Evolutionary conservation across 805 yeast species (phyloP).

Genomic region (Ogataea siamensis): DNA sequence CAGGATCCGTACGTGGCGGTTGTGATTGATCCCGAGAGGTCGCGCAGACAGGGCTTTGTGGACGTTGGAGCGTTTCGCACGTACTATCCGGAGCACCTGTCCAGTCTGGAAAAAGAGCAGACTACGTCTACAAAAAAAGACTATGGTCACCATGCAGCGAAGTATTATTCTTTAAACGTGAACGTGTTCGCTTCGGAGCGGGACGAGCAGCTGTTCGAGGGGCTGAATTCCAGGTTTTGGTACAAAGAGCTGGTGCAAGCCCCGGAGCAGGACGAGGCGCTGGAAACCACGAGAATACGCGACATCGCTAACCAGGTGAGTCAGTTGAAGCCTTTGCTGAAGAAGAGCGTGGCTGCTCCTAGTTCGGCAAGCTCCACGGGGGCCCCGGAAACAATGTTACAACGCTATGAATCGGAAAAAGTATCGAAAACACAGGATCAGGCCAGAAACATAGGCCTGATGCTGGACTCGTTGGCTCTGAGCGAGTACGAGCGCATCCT

Average conservation of each 20-base stretch:
- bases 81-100: constrained; percentile 32
- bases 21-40: constrained; percentile 80
- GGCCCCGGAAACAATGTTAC: neutral
- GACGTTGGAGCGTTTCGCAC: constrained; percentile 92
- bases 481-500: constrained; percentile 8
- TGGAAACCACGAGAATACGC: constrained; percentile 13
- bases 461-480: constrained; percentile 7
- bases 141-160: constrained; percentile 67
- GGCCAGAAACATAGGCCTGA: neutral
- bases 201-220: constrained; percentile 47
- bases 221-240: constrained; percentile 49
- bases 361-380: neutral
- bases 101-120: constrained; percentile 2
- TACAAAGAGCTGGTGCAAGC: constrained; percentile 33
- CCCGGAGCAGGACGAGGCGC: constrained; percentile 16
- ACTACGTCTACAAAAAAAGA: constrained; percentile 49
- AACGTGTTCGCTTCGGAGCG: constrained; percentile 52
- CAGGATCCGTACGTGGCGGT: constrained; percentile 92
- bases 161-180: constrained; percentile 65
- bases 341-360: neutral
- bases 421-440: constrained; percentile 4
- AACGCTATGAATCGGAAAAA: constrained; percentile 2
- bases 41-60: constrained; percentile 58
- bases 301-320: constrained; percentile 8
- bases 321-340: constrained; percentile 3